Percentiles rank a stretch among this genome's conserved stretches.
These are phyloP conservation scores for Thalassiosira mediterranea DNA, from an alignment of 352 stramenopile genomes.

Conservation along the genomic window DNA sequence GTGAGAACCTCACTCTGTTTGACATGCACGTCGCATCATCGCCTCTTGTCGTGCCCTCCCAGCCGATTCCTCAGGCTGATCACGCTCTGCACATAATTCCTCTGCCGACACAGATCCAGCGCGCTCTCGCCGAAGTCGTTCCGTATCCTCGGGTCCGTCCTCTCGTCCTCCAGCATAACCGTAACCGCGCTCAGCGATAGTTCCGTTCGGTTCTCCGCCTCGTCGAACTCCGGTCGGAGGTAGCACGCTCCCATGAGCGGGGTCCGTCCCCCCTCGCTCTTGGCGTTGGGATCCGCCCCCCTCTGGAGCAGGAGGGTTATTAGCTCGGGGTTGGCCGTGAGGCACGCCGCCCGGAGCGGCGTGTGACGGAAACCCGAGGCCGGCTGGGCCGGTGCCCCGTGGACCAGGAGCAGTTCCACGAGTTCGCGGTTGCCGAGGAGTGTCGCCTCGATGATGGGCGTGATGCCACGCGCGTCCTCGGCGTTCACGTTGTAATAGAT, in stretches of 20 bases:
- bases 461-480: slow-evolving; percentile 47
- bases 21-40: too few relatives aligned
- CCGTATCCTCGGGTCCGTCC: slow-evolving; percentile 37
- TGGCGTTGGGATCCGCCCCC: slow-evolving; percentile 55
- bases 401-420: slow-evolving; percentile 28
- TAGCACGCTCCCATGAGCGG: slow-evolving; percentile 63
- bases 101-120: slow-evolving; percentile 49
- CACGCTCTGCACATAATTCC: slow-evolving; percentile 45
- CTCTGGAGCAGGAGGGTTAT: slow-evolving; percentile 41
- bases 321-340: slow-evolving; percentile 43
- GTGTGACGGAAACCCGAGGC: slow-evolving; percentile 50
- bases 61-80: slow-evolving; percentile 10
- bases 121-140: slow-evolving; percentile 61
- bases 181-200: slow-evolving; percentile 34
- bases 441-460: slow-evolving; percentile 50
- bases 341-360: slow-evolving; percentile 40
- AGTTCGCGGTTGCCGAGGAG: slow-evolving; percentile 41
- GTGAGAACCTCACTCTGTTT: too few relatives aligned
- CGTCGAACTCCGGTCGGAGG: slow-evolving; percentile 41
- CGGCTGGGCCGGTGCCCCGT: slow-evolving; percentile 39
- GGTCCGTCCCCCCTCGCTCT: slow-evolving; percentile 45
- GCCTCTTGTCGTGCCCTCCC: background rate
- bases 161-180: slow-evolving; percentile 40
- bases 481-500: slow-evolving; percentile 50
- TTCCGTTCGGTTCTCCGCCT: slow-evolving; percentile 13